These are phyloP conservation scores for Clitoria ternatea DNA, from an alignment of 306 rosid species.

Conservation along the genomic window DNA sequence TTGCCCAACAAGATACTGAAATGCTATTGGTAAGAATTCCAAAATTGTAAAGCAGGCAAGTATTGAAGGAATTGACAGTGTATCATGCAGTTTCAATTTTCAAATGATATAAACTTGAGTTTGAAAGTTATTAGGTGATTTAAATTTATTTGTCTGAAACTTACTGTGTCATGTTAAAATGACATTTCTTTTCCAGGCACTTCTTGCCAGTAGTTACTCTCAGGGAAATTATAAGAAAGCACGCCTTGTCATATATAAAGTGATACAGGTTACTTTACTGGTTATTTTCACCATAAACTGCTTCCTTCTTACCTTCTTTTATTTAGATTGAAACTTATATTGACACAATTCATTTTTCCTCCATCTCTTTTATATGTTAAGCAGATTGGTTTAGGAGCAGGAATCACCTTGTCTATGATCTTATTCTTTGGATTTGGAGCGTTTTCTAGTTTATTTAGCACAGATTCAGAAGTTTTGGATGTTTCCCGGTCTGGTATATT, in stretches of 20 bases:
- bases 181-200: slow-evolving; percentile 52
- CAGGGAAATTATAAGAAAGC: slow-evolving; percentile 68
- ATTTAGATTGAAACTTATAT: slow-evolving; percentile 5
- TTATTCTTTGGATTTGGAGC: slow-evolving; percentile 74
- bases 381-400: slow-evolving; percentile 76
- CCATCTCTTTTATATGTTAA: slow-evolving; percentile 20
- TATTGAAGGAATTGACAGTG: not conserved
- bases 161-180: slow-evolving; percentile 14
- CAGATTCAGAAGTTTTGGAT: slow-evolving; percentile 69
- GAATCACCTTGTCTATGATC: slow-evolving; percentile 57
- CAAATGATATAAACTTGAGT: not conserved
- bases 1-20: not conserved
- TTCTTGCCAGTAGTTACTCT: slow-evolving; percentile 77
- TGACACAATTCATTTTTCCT: slow-evolving; percentile 23
- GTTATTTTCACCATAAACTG: slow-evolving; percentile 3
- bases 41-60: not conserved
- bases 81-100: not conserved
- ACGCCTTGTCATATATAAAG: slow-evolving; percentile 59
- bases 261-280: slow-evolving; percentile 64
- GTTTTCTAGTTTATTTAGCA: slow-evolving; percentile 69
- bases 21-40: not conserved
- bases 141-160: slow-evolving; percentile 11
- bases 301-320: not conserved
- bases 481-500: slow-evolving; percentile 72
- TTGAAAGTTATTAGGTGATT: slow-evolving; percentile 10